Evolutionary conservation across 495 filamentous ascomycete genomes (phyloP).

Genomic region (Cryomyces minteri): DNA sequence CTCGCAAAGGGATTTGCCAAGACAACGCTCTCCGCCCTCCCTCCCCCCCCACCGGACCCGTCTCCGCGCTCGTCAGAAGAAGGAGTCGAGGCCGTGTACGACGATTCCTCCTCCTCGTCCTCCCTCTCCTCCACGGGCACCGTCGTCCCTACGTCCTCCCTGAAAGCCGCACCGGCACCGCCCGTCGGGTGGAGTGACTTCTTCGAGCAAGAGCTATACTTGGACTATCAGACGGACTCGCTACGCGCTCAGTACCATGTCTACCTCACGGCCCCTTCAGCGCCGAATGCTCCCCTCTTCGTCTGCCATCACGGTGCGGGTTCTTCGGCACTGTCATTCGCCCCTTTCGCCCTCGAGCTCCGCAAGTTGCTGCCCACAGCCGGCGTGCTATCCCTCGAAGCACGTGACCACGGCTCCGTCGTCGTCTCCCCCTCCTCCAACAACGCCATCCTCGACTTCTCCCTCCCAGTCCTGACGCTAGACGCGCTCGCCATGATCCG

Average conservation of each 20-base stretch:
- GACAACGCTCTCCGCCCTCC: conserved; percentile 48
- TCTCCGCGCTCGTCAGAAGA: conserved; percentile 14
- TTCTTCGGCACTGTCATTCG: conserved; percentile 76
- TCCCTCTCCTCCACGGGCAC: conserved; percentile 82
- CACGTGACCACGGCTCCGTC: conserved; percentile 72
- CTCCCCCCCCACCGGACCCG: conserved; percentile 24
- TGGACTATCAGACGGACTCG: conserved; percentile 26
- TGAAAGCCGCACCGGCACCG: conserved; percentile 21
- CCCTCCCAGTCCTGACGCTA: conserved; percentile 39
- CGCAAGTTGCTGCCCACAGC: conserved; percentile 60
- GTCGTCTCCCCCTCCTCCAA: conserved; percentile 21
- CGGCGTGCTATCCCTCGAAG: conserved; percentile 70
- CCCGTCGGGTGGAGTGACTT: conserved; percentile 70
- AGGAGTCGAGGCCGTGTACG: conserved; percentile 17
- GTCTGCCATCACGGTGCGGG: conserved; percentile 83
- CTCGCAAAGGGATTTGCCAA: conserved; percentile 73
- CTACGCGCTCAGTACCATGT: conserved; percentile 54
- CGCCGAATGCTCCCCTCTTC: conserved; percentile 51
- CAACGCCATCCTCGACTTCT: conserved; percentile 11
- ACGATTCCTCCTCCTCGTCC: conserved; percentile 50
- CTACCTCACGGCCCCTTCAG: conserved; percentile 56
- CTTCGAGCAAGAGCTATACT: conserved; percentile 69
- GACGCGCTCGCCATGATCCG: conserved; percentile 57
- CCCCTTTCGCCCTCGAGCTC: conserved; percentile 58
- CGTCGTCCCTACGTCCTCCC: conserved; percentile 58